A percentile compares a stretch with the other conserved stretches of the same genome.
These are phyloP conservation scores for Chaetomiaceae sp. DNA, from an alignment of 2,329 filamentous ascomycete genomes.

Conservation along the genomic window DNA sequence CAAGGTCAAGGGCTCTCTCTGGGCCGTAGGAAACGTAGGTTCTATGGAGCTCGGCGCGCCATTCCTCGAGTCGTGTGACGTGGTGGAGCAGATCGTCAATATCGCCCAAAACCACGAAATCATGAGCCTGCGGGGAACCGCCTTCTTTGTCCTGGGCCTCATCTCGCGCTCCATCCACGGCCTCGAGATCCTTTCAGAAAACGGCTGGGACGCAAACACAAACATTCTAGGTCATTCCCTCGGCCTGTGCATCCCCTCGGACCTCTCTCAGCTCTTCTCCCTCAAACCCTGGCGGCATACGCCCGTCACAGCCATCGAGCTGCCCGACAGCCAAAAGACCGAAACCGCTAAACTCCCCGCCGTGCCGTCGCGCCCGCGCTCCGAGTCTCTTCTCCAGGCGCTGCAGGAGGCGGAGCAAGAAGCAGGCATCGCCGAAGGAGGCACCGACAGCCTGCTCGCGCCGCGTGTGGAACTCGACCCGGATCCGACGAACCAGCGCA, in stretches of 20 bases:
- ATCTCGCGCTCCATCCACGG: conserved; percentile 91
- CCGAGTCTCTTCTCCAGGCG: conserved; percentile 34
- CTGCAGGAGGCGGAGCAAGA: conserved; percentile 24
- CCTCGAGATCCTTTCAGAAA: conserved; percentile 81
- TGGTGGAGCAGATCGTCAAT: conserved; percentile 78
- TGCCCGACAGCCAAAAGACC: conserved; percentile 52
- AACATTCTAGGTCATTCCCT: conserved; percentile 77
- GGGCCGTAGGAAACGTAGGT: conserved; percentile 96
- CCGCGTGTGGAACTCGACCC: conserved; percentile 36
- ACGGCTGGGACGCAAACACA: conserved; percentile 90
- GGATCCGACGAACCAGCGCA: conserved; percentile 61
- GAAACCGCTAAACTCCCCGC: conserved; percentile 42
- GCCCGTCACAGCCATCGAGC: conserved; percentile 42
- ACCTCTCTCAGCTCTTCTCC: conserved; percentile 75
- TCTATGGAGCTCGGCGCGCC: conserved; percentile 96
- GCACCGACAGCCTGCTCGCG: background rate
- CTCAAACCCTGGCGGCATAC: conserved; percentile 57
- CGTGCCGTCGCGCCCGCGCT: conserved; percentile 38
- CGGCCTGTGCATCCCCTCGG: conserved; percentile 78
- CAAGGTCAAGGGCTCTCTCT: conserved; percentile 94
- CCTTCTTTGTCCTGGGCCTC: conserved; percentile 90
- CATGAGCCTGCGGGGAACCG: conserved; percentile 89
- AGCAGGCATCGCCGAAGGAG: conserved; percentile 5
- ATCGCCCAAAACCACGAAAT: conserved; percentile 87
- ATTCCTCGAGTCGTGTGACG: conserved; percentile 85